Evolutionary conservation across 768 basidiomycete species (phyloP).

Genomic region (Boletus bicolor): DNA sequence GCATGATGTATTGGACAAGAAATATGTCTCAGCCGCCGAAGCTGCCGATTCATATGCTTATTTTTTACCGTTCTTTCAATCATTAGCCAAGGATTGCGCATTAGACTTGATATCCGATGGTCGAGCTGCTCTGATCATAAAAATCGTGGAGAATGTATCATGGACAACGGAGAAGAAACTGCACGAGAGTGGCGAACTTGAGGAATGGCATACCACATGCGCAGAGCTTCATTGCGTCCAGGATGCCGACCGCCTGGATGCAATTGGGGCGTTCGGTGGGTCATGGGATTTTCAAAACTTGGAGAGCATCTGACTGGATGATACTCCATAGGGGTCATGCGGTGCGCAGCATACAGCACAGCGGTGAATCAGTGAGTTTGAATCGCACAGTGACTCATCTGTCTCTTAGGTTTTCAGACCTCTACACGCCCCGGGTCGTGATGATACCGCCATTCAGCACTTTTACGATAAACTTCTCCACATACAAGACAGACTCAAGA

Average conservation of each 20-base stretch:
- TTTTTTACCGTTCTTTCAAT: constrained; percentile 64
- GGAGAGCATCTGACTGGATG: not conserved
- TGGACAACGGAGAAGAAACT: constrained; percentile 82
- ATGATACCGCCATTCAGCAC: constrained; percentile 68
- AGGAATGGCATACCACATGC: constrained; percentile 67
- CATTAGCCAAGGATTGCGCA: constrained; percentile 39
- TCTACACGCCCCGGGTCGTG: constrained; percentile 46
- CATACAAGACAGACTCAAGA: constrained; percentile 75
- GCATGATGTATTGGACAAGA: constrained; percentile 86
- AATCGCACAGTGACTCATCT: not conserved
- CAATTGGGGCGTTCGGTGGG: constrained; percentile 76
- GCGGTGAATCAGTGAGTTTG: constrained; percentile 45
- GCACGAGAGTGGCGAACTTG: constrained; percentile 50
- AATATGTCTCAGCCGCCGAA: constrained; percentile 61
- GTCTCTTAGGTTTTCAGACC: constrained; percentile 29
- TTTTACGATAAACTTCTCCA: constrained; percentile 84
- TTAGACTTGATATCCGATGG: constrained; percentile 60
- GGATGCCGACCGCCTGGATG: constrained; percentile 76
- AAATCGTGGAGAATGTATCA: constrained; percentile 75
- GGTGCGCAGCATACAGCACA: constrained; percentile 65
- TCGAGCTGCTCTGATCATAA: constrained; percentile 51
- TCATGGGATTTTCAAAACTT: not conserved
- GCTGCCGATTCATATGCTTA: constrained; percentile 61
- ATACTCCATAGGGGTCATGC: constrained; percentile 48
- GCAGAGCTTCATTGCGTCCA: constrained; percentile 79